A percentile compares a stretch with the other conserved stretches of the same genome.
These are phyloP conservation scores for Serpula lacrymans DNA, from an alignment of 768 basidiomycete genomes.

Conservation along the genomic window DNA sequence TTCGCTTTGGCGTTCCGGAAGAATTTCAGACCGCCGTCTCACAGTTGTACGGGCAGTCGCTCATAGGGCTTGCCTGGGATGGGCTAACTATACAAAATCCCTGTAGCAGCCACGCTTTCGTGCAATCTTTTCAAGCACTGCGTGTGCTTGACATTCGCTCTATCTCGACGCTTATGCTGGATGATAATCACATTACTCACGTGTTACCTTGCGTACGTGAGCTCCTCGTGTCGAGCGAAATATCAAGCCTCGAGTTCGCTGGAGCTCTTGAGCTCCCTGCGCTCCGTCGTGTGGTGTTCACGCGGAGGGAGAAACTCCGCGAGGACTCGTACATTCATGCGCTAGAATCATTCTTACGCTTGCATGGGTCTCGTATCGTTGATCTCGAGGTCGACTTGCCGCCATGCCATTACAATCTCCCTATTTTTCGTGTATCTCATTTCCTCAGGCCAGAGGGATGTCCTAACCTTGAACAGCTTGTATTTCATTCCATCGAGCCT, in stretches of 20 bases:
- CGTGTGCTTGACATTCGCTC: constrained; percentile 47
- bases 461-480: constrained; percentile 42
- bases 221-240: constrained; percentile 40
- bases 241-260: constrained; percentile 36
- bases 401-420: constrained; percentile 10
- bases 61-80: constrained; percentile 47
- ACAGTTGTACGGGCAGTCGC: constrained; percentile 35
- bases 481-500: constrained; percentile 38
- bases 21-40: constrained; percentile 42
- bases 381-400: constrained; percentile 37
- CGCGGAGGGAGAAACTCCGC: constrained; percentile 19
- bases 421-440: constrained; percentile 29
- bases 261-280: constrained; percentile 38
- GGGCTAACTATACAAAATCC: constrained; percentile 23
- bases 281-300: constrained; percentile 40
- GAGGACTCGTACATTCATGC: constrained; percentile 17
- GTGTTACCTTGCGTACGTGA: constrained; percentile 40
- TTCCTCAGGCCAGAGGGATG: constrained; percentile 43
- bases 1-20: constrained; percentile 40
- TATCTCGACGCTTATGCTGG: constrained; percentile 37
- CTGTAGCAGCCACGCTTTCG: constrained; percentile 23
- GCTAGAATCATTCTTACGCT: constrained; percentile 36
- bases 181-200: constrained; percentile 13
- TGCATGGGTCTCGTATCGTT: constrained; percentile 38
- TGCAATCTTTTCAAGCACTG: constrained; percentile 39